phyloP scores from a whole-genome alignment of 345 rosid species.

The Camelina hispida region DNA sequence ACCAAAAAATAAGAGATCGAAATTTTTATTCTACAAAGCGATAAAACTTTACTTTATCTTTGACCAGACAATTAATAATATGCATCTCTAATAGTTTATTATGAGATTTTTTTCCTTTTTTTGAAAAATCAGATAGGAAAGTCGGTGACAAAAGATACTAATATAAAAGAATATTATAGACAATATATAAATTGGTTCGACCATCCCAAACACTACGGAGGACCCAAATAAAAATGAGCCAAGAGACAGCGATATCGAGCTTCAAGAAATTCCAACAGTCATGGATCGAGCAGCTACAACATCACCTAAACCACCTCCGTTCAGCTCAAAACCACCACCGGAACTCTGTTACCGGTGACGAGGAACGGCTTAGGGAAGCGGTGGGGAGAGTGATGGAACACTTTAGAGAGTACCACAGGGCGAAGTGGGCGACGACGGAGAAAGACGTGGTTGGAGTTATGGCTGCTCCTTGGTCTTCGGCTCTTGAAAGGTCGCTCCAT shows the following conservation, averaged over 20 bases:
- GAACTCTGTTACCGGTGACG: conserved; percentile 31
- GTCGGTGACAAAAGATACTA: conserved; percentile 22
- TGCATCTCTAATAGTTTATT: not conserved
- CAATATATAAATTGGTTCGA: not conserved
- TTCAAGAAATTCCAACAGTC: conserved; percentile 61
- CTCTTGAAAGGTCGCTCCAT: conserved; percentile 82
- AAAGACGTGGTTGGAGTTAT: conserved; percentile 59
- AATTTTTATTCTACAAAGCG: conserved; percentile 7
- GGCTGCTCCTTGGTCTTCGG: conserved; percentile 77
- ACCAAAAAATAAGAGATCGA: not conserved
- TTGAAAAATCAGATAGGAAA: not conserved
- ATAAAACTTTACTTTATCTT: conserved; percentile 18
- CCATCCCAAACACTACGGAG: conserved; percentile 23
- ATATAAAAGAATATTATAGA: conserved; percentile 23
- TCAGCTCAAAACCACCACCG: conserved; percentile 51
- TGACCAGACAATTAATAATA: conserved; percentile 1
- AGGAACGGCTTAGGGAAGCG: conserved; percentile 43
- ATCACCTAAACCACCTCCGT: conserved; percentile 56
- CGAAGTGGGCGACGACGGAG: conserved; percentile 55
- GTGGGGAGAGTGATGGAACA: conserved; percentile 59
- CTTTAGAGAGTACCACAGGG: conserved; percentile 60
- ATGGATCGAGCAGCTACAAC: conserved; percentile 68
- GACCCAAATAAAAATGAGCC: conserved; percentile 31
- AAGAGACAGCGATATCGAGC: conserved; percentile 38
- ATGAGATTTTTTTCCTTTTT: not conserved